phyloP scores from a whole-genome alignment of 2,329 filamentous ascomycete genomes.

The Hortaea sp. region DNA sequence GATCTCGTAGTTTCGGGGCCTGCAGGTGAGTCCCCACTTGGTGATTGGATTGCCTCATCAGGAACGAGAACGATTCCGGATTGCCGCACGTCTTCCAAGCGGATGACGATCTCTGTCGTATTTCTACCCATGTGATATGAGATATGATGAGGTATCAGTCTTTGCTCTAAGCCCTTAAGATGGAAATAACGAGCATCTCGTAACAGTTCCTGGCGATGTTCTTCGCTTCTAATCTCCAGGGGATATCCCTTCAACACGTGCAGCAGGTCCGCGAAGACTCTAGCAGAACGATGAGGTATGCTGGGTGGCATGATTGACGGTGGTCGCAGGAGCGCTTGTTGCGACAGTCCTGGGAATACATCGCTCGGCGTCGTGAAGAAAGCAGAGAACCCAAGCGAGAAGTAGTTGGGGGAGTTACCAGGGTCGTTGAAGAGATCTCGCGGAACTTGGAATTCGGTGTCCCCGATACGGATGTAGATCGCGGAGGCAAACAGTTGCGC shows the following conservation, averaged over 20 bases:
- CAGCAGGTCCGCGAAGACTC: constrained; percentile 72
- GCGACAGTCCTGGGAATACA: constrained; percentile 75
- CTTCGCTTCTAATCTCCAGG: constrained; percentile 62
- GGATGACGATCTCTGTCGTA: constrained; percentile 65
- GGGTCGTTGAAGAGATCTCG: constrained; percentile 76
- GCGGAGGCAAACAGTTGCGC: constrained; percentile 85
- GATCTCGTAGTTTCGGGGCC: constrained; percentile 6
- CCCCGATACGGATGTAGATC: constrained; percentile 85
- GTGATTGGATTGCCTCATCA: constrained; percentile 30
- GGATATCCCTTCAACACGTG: constrained; percentile 77
- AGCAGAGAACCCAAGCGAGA: constrained; percentile 77
- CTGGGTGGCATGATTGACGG: constrained; percentile 76
- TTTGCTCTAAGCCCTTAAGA: constrained; percentile 83
- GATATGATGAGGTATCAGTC: constrained; percentile 66
- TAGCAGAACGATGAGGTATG: constrained; percentile 71
- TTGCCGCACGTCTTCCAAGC: constrained; percentile 79
- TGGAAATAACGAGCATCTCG: constrained; percentile 89
- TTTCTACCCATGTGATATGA: constrained; percentile 61
- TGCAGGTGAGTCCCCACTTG: constrained; percentile 6
- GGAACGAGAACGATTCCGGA: constrained; percentile 62
- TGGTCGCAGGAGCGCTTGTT: constrained; percentile 69
- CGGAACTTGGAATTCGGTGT: constrained; percentile 78
- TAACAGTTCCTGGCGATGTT: constrained; percentile 66
- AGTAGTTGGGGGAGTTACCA: constrained; percentile 92
- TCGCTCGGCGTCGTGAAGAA: constrained; percentile 76